phyloP scores from a whole-genome alignment of 2,329 filamentous ascomycete genomes.

The Sclerotinia sclerotiorum region DNA sequence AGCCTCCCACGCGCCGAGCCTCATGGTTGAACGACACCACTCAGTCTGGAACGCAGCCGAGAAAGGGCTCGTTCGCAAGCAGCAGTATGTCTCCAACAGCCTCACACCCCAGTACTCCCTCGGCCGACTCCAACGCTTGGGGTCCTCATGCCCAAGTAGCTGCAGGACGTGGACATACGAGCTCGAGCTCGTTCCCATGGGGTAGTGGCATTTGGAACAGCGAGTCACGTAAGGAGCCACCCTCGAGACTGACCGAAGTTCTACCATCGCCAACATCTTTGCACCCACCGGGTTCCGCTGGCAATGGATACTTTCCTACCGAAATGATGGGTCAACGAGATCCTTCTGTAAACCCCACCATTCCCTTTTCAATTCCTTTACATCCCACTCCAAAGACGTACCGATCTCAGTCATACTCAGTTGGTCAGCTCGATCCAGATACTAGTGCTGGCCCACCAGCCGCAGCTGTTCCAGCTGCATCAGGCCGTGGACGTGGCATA shows the following conservation, averaged over 20 bases:
- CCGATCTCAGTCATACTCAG: constrained; percentile 94
- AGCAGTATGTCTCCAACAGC: constrained; percentile 74
- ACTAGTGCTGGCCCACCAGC: constrained; percentile 35
- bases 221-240: constrained; percentile 72
- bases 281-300: constrained; percentile 47
- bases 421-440: constrained; percentile 82
- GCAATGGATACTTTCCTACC: constrained; percentile 48
- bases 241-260: constrained; percentile 71
- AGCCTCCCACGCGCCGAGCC: constrained; percentile 63
- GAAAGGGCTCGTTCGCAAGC: constrained; percentile 76
- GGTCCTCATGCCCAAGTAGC: constrained; percentile 50
- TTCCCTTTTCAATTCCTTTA: constrained; percentile 83
- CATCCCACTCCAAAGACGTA: constrained; percentile 91
- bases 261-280: constrained; percentile 70
- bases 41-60: constrained; percentile 57
- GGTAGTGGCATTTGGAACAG: constrained; percentile 80
- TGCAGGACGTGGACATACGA: constrained; percentile 47
- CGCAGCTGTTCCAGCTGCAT: constrained; percentile 29
- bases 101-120: constrained; percentile 79
- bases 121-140: constrained; percentile 63
- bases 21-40: constrained; percentile 87
- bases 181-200: constrained; percentile 61
- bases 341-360: constrained; percentile 59
- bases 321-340: constrained; percentile 51
- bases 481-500: constrained; percentile 42